Evolutionary conservation across 768 basidiomycete genomes (phyloP).

Genomic region (Cubamyces lactineus): DNA sequence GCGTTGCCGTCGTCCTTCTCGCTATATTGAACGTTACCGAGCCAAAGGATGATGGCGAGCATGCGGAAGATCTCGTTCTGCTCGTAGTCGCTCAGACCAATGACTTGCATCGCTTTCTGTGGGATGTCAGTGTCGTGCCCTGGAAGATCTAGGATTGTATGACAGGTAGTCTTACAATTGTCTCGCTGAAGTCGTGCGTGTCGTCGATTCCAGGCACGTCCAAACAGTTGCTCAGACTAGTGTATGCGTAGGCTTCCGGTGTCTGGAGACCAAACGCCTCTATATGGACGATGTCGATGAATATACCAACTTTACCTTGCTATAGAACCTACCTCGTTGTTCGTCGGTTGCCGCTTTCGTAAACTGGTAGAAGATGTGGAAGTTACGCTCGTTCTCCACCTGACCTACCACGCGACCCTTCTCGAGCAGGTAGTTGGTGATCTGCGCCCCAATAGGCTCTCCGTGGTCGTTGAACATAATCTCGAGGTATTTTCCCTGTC

Average conservation of each 20-base stretch:
- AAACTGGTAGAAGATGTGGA: conserved; percentile 99
- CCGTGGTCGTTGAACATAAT: conserved; percentile 97
- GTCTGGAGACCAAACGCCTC: conserved; percentile 95
- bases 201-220: conserved; percentile 93
- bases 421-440: conserved; percentile 97
- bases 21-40: conserved; percentile 91
- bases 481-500: conserved; percentile 96
- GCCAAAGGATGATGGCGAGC: conserved; percentile 91
- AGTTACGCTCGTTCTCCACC: conserved; percentile 94
- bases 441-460: conserved; percentile 95
- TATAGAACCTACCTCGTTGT: conserved; percentile 70
- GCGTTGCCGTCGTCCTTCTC: conserved; percentile 93
- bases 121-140: conserved; percentile 1
- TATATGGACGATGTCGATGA: conserved; percentile 36
- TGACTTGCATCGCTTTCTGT: conserved; percentile 91
- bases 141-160: background rate
- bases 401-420: conserved; percentile 97
- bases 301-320: background rate
- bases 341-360: conserved; percentile 91
- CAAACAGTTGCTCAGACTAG: conserved; percentile 88
- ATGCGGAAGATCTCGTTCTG: conserved; percentile 93
- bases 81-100: conserved; percentile 84
- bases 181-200: conserved; percentile 83
- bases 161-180: conserved; percentile 59
- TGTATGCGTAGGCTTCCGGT: conserved; percentile 94